These are phyloP conservation scores for Lomentospora prolificans DNA, from an alignment of 2,329 filamentous ascomycete genomes.

Conservation along the genomic window DNA sequence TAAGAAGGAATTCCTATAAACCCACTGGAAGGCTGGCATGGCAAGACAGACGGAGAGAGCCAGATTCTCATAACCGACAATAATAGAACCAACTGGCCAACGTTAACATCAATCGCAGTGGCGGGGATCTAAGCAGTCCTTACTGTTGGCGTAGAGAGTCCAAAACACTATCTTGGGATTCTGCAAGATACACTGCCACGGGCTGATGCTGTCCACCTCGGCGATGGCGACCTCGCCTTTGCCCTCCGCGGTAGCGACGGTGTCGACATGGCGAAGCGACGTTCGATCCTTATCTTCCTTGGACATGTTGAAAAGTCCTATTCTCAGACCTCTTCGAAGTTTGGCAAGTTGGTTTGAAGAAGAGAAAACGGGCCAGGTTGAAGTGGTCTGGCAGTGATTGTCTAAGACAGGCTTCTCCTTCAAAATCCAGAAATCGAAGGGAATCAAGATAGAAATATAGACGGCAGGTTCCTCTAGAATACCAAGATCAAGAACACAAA, in stretches of 20 bases:
- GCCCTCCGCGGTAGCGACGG: not conserved
- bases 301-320: constrained; percentile 16
- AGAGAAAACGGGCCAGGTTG: not conserved
- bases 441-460: too few species aligned
- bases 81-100: not conserved
- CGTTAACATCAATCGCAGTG: not conserved
- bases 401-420: too few species aligned
- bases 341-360: too few species aligned
- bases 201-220: constrained; percentile 14
- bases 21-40: constrained; percentile 15
- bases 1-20: not conserved
- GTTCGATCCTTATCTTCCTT: not conserved
- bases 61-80: constrained; percentile 14
- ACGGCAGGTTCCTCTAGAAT: too few species aligned
- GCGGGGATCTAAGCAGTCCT: too few species aligned
- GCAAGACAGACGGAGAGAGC: constrained; percentile 13
- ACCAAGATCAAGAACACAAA: constrained; percentile 18
- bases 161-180: constrained; percentile 4
- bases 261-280: not conserved
- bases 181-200: constrained; percentile 10
- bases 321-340: too few species aligned
- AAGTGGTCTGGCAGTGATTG: too few species aligned
- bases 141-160: constrained; percentile 3
- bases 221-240: constrained; percentile 41
- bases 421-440: too few species aligned